These are phyloP conservation scores for Solanum ahanhuiri DNA, from an alignment of 257 asterid species.

Conservation along the genomic window DNA sequence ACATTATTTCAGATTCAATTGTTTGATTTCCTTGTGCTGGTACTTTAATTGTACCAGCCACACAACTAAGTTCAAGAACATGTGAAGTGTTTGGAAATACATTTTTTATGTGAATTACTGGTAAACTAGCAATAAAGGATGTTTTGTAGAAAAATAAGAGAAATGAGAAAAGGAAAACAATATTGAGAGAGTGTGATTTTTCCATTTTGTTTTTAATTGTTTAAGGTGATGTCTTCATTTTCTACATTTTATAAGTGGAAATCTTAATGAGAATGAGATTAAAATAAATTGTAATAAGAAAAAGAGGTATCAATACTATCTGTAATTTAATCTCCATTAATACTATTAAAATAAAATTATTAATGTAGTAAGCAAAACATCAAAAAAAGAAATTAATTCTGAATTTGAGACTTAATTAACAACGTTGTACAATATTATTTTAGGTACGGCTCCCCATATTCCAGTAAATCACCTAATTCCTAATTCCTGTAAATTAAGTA, in stretches of 20 bases:
- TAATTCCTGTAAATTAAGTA: too few relatives aligned
- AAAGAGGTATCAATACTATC: too few relatives aligned
- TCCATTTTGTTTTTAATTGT: neutral
- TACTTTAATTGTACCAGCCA: neutral
- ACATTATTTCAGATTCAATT: neutral
- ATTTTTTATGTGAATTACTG: neutral
- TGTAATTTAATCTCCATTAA: too few relatives aligned
- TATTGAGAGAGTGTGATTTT: neutral
- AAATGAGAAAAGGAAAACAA: neutral
- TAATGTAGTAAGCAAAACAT: too few relatives aligned
- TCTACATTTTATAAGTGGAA: neutral
- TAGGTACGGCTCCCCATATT: too few relatives aligned
- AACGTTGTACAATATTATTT: too few relatives aligned
- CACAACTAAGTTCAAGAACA: neutral
- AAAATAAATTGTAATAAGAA: neutral
- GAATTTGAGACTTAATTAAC: too few relatives aligned
- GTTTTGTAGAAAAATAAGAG: neutral
- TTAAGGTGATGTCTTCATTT: neutral
- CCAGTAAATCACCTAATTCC: too few relatives aligned
- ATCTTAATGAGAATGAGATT: neutral
- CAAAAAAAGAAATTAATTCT: too few relatives aligned
- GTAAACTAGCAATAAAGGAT: neutral
- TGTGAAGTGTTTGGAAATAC: neutral
- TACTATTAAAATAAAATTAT: too few relatives aligned
- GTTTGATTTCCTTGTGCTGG: neutral